Conservation (phyloP, 2,329 filamentous ascomycete species). For the Zymoseptoria passerinii region DNA sequence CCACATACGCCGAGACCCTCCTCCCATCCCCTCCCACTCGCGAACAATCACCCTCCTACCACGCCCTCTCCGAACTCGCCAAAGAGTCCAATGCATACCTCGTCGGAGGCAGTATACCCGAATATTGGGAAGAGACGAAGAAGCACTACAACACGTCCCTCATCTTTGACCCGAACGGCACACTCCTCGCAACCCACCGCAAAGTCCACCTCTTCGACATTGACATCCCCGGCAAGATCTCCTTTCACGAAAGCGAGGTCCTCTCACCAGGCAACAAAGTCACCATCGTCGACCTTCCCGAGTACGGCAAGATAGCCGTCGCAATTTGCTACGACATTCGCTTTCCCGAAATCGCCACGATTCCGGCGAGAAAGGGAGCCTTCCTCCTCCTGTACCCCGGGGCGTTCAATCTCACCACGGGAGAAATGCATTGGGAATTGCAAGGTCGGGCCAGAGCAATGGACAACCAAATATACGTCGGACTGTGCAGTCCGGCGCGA, state of each 20-base stretch:
- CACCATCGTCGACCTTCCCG: conserved; percentile 77
- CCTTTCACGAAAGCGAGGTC: conserved; percentile 83
- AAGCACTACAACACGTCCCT: conserved; percentile 87
- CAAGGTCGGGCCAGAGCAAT: conserved; percentile 74
- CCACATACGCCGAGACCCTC: conserved; percentile 85
- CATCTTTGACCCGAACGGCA: conserved; percentile 68
- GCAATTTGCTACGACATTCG: conserved; percentile 98
- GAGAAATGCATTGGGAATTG: conserved; percentile 83
- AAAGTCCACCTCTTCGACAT: conserved; percentile 98
- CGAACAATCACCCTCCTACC: conserved; percentile 71
- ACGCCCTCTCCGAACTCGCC: conserved; percentile 73
- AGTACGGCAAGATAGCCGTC: conserved; percentile 77
- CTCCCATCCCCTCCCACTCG: conserved; percentile 63
- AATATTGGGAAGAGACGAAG: conserved; percentile 58
- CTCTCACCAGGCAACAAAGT: conserved; percentile 76
- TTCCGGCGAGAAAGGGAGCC: conserved; percentile 76
- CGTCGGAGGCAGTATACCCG: conserved; percentile 86
- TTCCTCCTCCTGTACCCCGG: conserved; percentile 89
- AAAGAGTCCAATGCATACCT: conserved; percentile 71
- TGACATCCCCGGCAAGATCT: conserved; percentile 90
- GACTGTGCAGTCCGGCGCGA: conserved; percentile 80
- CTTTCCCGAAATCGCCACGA: conserved; percentile 86
- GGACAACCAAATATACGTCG: conserved; percentile 93
- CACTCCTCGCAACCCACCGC: conserved; percentile 77
- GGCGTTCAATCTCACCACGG: conserved; percentile 94